These are phyloP conservation scores for Cupressus sempervirens DNA, from an alignment of 75 land plant genomes.

Conservation along the genomic window DNA sequence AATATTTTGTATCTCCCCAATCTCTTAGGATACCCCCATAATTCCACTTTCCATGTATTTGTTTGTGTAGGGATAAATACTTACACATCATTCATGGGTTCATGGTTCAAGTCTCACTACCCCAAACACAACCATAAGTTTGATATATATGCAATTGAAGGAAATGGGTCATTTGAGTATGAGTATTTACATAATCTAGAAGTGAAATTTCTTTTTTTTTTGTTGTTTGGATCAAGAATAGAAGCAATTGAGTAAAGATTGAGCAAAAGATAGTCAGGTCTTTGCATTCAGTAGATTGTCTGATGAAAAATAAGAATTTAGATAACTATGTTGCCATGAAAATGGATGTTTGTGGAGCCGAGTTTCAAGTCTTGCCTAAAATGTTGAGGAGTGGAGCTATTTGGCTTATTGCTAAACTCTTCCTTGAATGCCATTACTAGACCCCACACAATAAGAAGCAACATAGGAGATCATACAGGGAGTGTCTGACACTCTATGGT, in stretches of 20 bases:
- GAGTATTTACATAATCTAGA: conserved; percentile 24
- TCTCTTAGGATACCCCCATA: conserved; percentile 37
- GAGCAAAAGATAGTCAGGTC: conserved; percentile 18
- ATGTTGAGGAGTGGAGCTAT: conserved; percentile 51
- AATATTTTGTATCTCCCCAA: conserved; percentile 41
- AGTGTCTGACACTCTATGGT: conserved; percentile 70
- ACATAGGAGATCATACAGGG: conserved; percentile 46
- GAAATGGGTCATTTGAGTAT: conserved; percentile 23
- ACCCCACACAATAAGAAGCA: conserved; percentile 20
- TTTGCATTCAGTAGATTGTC: conserved; percentile 64
- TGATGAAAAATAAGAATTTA: conserved; percentile 37
- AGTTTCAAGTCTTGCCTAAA: conserved; percentile 55
- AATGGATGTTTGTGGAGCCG: conserved; percentile 64
- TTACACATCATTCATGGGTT: conserved; percentile 24
- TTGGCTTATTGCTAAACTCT: conserved; percentile 73
- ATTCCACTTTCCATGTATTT: conserved; percentile 45
- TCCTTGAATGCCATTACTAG: conserved; percentile 69
- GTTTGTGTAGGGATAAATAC: conserved; percentile 50
- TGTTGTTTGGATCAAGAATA: conserved; percentile 34
- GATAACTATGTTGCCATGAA: conserved; percentile 85
- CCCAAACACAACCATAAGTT: conserved; percentile 52
- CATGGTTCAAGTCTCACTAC: conserved; percentile 64
- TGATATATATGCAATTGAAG: conserved; percentile 51
- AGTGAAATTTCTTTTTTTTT: conserved; percentile 23
- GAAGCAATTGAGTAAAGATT: conserved; percentile 16